A percentile compares a stretch with the other conserved stretches of the same genome.
Conservation (phyloP, 257 asterid species). For the Ilex aquifolium region DNA sequence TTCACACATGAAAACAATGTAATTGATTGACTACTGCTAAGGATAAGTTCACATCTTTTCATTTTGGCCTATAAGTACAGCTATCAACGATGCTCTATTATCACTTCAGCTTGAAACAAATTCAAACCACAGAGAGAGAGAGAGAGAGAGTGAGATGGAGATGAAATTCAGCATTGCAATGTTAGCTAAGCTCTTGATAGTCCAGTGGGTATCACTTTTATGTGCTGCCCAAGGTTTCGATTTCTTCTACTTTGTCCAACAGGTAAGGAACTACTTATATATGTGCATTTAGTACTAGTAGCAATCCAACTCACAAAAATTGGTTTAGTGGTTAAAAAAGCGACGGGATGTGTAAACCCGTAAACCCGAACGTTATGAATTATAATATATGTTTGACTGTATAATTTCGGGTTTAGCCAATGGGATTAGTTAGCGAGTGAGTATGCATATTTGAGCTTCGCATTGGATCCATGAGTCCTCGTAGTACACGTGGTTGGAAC, state of each 20-base stretch:
- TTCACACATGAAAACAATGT: too few species aligned
- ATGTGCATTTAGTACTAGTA: too few species aligned
- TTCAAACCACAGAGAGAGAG: not conserved
- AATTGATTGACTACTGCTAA: too few species aligned
- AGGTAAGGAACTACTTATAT: conserved; percentile 24
- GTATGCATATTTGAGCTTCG: too few species aligned
- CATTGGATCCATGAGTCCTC: too few species aligned
- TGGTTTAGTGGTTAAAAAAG: too few species aligned
- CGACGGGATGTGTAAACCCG: too few species aligned
- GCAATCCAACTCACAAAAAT: too few species aligned
- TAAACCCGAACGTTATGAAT: not conserved
- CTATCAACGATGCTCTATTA: not conserved
- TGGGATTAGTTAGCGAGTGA: too few species aligned
- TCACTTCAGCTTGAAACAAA: not conserved
- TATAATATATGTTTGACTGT: not conserved
- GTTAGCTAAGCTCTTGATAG: conserved; percentile 25
- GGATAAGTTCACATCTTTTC: too few species aligned
- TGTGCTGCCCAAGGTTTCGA: conserved; percentile 52
- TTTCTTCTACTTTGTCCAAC: conserved; percentile 80
- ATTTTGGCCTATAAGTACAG: not conserved
- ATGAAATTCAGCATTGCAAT: conserved; percentile 14
- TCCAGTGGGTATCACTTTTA: conserved; percentile 32
- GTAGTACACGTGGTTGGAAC: too few species aligned
- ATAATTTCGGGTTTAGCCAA: not conserved
- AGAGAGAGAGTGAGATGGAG: conserved; percentile 13